These are phyloP conservation scores for Saksenaea oblongispora DNA, from an alignment of 371 early-diverging fungal genomes.

Conservation along the genomic window DNA sequence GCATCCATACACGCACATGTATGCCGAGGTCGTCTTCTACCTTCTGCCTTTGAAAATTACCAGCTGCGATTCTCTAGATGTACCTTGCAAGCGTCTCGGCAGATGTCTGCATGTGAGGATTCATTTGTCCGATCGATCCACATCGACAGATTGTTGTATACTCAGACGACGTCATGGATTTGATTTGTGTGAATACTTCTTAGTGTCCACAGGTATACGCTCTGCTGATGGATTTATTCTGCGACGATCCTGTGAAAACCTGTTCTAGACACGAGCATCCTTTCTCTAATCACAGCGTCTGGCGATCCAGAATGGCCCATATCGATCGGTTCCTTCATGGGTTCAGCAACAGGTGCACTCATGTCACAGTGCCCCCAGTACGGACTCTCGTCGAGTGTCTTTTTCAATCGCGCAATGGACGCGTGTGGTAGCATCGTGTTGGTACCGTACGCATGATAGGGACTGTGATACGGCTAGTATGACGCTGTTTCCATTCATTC, in stretches of 20 bases:
- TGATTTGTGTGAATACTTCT: constrained; percentile 56
- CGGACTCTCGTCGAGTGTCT: constrained; percentile 86
- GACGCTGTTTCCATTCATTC: constrained; percentile 92
- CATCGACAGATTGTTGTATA: constrained; percentile 73
- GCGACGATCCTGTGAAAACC: constrained; percentile 73
- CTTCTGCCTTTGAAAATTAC: constrained; percentile 67
- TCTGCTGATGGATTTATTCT: constrained; percentile 87
- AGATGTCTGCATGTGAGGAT: constrained; percentile 78
- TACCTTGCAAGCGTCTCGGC: constrained; percentile 79
- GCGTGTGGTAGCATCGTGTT: constrained; percentile 93
- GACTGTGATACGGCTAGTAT: constrained; percentile 95
- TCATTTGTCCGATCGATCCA: constrained; percentile 61
- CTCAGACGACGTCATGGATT: constrained; percentile 69
- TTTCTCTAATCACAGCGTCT: no score
- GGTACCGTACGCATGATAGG: constrained; percentile 89
- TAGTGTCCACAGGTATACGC: constrained; percentile 71
- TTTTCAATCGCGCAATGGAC: constrained; percentile 91
- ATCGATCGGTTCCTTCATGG: background rate
- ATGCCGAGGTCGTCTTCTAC: constrained; percentile 65
- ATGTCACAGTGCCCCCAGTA: no score
- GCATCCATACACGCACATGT: constrained; percentile 77
- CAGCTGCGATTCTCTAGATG: constrained; percentile 74
- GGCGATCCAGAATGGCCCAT: constrained; percentile 46
- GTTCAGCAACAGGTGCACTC: background rate
- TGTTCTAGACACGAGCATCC: background rate